Conservation (phyloP, 2,329 filamentous ascomycete genomes). For the Colletotrichum sp. region DNA sequence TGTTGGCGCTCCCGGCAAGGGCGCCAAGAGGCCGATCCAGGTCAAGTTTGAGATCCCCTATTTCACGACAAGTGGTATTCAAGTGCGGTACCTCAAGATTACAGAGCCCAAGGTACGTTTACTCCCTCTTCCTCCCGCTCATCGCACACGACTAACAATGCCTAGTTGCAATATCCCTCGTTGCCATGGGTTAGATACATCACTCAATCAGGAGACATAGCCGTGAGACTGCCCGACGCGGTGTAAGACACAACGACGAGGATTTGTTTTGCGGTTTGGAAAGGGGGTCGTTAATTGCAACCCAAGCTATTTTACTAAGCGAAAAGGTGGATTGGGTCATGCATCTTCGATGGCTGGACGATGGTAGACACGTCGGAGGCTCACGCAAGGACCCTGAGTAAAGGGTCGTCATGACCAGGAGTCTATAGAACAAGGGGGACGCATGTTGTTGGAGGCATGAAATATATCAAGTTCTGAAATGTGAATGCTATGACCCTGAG, state of each 20-base stretch:
- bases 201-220: constrained; percentile 96
- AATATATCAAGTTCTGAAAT: not conserved
- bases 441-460: not conserved
- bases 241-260: constrained; percentile 55
- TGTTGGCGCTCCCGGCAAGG: constrained; percentile 77
- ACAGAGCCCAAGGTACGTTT: constrained; percentile 91
- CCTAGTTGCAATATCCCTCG: constrained; percentile 93
- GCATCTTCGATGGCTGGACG: not conserved
- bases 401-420: not conserved
- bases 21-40: constrained; percentile 90
- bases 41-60: constrained; percentile 99
- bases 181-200: constrained; percentile 99
- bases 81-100: constrained; percentile 98
- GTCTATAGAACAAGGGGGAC: not conserved
- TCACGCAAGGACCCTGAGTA: not conserved
- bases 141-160: not conserved
- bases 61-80: constrained; percentile 99
- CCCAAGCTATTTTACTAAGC: not conserved
- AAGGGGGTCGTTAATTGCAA: not conserved
- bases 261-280: not conserved
- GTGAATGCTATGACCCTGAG: not conserved
- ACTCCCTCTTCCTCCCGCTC: constrained; percentile 29
- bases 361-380: not conserved
- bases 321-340: not conserved
- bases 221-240: constrained; percentile 90